Evolutionary conservation across 2,329 filamentous ascomycete genomes (phyloP).

Genomic region (Pyricularia pennisetigena): DNA sequence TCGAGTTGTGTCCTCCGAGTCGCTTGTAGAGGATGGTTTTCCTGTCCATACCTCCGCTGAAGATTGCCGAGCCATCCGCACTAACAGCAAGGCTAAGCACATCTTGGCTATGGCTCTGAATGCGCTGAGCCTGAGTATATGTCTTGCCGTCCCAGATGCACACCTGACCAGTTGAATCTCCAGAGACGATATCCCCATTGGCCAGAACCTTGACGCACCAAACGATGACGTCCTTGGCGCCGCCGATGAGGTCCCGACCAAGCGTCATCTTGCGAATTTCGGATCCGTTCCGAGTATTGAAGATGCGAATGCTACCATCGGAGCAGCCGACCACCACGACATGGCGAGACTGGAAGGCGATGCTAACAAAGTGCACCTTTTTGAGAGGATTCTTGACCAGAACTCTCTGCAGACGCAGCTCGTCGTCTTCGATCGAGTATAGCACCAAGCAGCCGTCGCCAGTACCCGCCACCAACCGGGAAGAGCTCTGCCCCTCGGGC

Average conservation of each 20-base stretch:
- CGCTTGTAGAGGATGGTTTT: conserved; percentile 76
- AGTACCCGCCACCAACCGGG: conserved; percentile 65
- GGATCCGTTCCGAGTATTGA: conserved; percentile 71
- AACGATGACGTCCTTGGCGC: conserved; percentile 76
- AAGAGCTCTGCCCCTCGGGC: conserved; percentile 18
- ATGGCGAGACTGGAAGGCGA: conserved; percentile 79
- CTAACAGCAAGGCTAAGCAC: conserved; percentile 80
- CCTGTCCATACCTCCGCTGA: conserved; percentile 88
- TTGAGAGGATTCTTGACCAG: conserved; percentile 59
- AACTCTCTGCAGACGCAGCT: conserved; percentile 69
- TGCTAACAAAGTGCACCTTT: conserved; percentile 80
- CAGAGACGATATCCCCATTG: conserved; percentile 84
- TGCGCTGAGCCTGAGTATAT: conserved; percentile 76
- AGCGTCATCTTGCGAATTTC: conserved; percentile 76
- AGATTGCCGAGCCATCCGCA: conserved; percentile 67
- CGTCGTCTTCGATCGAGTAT: conserved; percentile 75
- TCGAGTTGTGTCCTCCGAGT: conserved; percentile 41
- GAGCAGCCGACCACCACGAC: conserved; percentile 84
- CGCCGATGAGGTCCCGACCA: conserved; percentile 66
- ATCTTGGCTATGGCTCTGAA: conserved; percentile 83
- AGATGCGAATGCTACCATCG: conserved; percentile 90
- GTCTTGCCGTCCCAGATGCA: conserved; percentile 91
- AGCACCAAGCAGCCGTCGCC: conserved; percentile 84
- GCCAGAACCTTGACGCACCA: conserved; percentile 88
- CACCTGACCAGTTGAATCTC: conserved; percentile 88